phyloP scores from a whole-genome alignment of 2,329 filamentous ascomycete genomes.

The Bisporella sp. region DNA sequence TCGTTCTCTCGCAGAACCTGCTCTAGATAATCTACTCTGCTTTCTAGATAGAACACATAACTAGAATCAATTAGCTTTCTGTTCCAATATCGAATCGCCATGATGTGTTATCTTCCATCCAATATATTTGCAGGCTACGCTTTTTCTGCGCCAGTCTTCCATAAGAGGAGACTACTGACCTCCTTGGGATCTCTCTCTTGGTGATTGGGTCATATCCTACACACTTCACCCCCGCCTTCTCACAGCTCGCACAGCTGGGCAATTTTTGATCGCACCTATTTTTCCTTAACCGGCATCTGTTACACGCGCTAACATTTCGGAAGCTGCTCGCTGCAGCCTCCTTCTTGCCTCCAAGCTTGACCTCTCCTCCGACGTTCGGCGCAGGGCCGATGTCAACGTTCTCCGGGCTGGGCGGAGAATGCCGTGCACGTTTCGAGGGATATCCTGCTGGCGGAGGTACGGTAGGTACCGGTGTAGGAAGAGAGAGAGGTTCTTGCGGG shows the following conservation, averaged over 20 bases:
- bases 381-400: constrained; percentile 7
- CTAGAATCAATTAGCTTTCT: constrained; percentile 32
- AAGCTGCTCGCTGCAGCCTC: constrained; percentile 57
- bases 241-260: constrained; percentile 84
- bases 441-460: neutral
- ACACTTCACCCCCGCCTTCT: constrained; percentile 86
- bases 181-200: constrained; percentile 87
- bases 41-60: constrained; percentile 94
- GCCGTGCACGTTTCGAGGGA: constrained; percentile 46
- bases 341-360: constrained; percentile 31
- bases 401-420: constrained; percentile 37
- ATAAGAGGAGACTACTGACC: constrained; percentile 30
- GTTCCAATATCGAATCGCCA: no score
- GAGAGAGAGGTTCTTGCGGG: no score
- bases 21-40: constrained; percentile 77
- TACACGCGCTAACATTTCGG: constrained; percentile 89
- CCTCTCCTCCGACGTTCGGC: constrained; percentile 2
- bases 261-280: constrained; percentile 92
- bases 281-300: constrained; percentile 85
- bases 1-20: constrained; percentile 61
- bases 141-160: no score
- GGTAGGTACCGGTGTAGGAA: no score
- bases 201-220: constrained; percentile 96
- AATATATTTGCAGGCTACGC: no score
- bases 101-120: no score